Evolutionary conservation across 1,284 basidiomycete genomes (phyloP).

Genomic region (Moesziomyces parantarcticus): DNA sequence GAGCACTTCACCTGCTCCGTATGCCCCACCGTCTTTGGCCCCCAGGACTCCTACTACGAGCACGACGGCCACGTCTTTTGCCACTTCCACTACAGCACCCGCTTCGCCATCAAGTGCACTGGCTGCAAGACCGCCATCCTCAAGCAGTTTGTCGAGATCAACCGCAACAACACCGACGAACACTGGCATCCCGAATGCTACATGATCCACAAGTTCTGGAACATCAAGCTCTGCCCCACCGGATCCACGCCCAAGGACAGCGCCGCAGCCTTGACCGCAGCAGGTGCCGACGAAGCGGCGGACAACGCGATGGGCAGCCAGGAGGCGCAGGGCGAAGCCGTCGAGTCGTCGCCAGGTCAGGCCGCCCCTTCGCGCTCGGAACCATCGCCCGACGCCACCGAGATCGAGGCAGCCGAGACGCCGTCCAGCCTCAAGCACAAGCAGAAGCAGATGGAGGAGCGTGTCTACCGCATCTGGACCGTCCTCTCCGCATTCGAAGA

Average conservation of each 20-base stretch:
- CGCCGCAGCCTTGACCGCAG: conserved; percentile 21
- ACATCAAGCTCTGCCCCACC: conserved; percentile 81
- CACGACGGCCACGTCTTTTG: conserved; percentile 88
- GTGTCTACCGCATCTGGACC: conserved; percentile 99
- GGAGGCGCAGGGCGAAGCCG: conserved; percentile 19
- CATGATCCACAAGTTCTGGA: conserved; percentile 99
- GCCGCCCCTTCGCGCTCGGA: conserved; percentile 36
- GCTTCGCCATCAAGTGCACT: conserved; percentile 97
- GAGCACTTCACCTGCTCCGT: conserved; percentile 99
- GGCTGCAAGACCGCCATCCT: conserved; percentile 98
- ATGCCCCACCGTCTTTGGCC: conserved; percentile 94
- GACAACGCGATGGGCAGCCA: conserved; percentile 17
- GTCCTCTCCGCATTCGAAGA: conserved; percentile 98
- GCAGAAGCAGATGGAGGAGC: conserved; percentile 93
- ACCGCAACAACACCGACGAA: conserved; percentile 95
- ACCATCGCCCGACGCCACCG: conserved; percentile 54
- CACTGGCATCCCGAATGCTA: conserved; percentile 99
- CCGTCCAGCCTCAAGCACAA: conserved; percentile 87
- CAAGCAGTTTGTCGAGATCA: conserved; percentile 99
- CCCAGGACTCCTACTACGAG: conserved; percentile 98
- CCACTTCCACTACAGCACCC: conserved; percentile 89
- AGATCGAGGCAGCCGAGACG: conserved; percentile 80
- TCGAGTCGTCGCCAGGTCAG: conserved; percentile 34
- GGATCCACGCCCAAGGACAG: conserved; percentile 59
- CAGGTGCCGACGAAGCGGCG: conserved; percentile 8